Evolutionary conservation across 352 stramenopile genomes (phyloP), one percentile per base, ranked within the genome.

Genomic region (Globisporangium carolinianum): DNA sequence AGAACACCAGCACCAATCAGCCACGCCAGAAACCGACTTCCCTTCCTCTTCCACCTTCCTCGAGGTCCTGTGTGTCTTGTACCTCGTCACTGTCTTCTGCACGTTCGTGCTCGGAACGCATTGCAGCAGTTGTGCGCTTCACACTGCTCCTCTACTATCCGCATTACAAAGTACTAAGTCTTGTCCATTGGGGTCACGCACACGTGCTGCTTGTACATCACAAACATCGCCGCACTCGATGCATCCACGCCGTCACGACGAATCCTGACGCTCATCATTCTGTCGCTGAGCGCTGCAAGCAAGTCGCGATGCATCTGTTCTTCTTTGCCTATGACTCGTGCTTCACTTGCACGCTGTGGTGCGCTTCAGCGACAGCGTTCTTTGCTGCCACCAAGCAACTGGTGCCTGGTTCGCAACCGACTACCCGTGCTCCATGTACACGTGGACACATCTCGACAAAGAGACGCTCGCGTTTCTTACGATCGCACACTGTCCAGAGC

Each of bases 401-500:
- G 17, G 32, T 12, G 17, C 52, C 1, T 64, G 58, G 58, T 55
- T 64, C 17, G 38, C 52, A 11, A 47, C 35, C 1, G 35, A 50
- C 41, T 60, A 49, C 12, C n/a, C 58, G 6, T 64, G 46, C 38
- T 47, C 58, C n/a, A 46, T 60, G 14, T 60, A 55, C 39, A 37
- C 35, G 24, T 54, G 57, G 18, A 53, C 18, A 0, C 53, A 42
- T 12, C 46, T 70, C 7, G 45, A 68, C 24, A 48, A 60, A 1
- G 47, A 51, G 8, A 54, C 38, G 12, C 43, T 70, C 1, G 49
- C 51, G 6, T 36, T 67, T 4, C 51, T 73, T 10, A 50, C 37
- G 5, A 51, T 73, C 38, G 65, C 58, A 24, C 65, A 73, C 35
- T 76, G 62, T 45, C 38, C 62, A 24, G 52, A 47, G 2, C 58